phyloP scores from a whole-genome alignment of 2,329 filamentous ascomycete species.

The Hymenoscyphus occultus region DNA sequence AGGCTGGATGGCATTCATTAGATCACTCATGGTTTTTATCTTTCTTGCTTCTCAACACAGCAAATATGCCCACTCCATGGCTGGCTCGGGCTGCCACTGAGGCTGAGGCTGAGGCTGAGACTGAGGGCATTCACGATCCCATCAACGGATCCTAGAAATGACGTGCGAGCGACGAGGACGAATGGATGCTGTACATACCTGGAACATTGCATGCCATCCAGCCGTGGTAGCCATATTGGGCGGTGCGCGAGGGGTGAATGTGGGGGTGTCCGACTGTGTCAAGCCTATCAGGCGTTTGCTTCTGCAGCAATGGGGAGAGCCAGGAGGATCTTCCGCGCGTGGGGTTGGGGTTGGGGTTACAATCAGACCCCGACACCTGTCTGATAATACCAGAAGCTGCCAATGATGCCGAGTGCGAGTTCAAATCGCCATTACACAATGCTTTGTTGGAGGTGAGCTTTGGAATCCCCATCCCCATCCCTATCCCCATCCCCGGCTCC shows the following conservation, averaged over 20 bases:
- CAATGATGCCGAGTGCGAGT: neutral
- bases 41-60: constrained; percentile 2
- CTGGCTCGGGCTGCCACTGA: too few species aligned
- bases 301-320: neutral
- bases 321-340: neutral
- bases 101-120: neutral
- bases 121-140: neutral
- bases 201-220: constrained; percentile 26
- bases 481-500: too few species aligned
- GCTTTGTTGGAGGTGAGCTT: neutral
- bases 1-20: constrained; percentile 43
- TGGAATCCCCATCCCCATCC: neutral
- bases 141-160: constrained; percentile 2
- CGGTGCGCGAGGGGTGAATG: constrained; percentile 8
- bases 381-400: neutral
- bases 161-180: constrained; percentile 9
- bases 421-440: neutral
- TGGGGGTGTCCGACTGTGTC: neutral
- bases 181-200: constrained; percentile 20
- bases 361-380: neutral
- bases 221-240: constrained; percentile 6
- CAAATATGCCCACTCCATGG: neutral
- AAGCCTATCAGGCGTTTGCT: neutral
- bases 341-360: neutral
- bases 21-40: constrained; percentile 3